Evolutionary conservation across 345 rosid species (phyloP), one percentile per base, ranked within the genome.

Genomic region (Conringia planisiliqua): DNA sequence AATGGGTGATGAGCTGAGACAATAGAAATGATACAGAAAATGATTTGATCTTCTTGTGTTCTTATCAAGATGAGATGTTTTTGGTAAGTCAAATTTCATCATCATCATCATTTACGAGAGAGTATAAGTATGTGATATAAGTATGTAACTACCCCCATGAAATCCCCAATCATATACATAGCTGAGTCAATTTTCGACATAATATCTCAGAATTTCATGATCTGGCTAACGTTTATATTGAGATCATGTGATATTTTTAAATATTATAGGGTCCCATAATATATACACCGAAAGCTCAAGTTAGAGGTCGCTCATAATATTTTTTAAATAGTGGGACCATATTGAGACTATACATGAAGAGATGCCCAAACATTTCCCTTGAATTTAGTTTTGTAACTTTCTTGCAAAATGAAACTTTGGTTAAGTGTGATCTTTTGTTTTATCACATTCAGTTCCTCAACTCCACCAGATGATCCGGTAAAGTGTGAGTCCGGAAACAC

Each of bases 391-490:
- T 55, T 32, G 12, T 42, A 66, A 60, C 17, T 54, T 16, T 43
- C 50, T 36, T 11, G 38, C 61, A 27, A 50, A 62, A 72, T 73
- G 77, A 16, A 12, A 6, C 24, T 64, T 73, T 64, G 71, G 77
- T 7, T 64, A 20, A 73, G 20, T 64, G 27, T 64, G 47, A 30
- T 63, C 3, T 64, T 73, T n/a, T 73, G 47, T 33, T 1, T 64
- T 6, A n/a, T 64, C 64, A 43, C 46, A 30, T 29, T 54, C 12
- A 47, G 4, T 30, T 63, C 27, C 54, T 76, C 84, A 51, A 82
- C 66, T 20, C 89, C 95, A 5, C 91, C 89, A 0, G 86, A 74
- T 22, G 91, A 90, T 38, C 97, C 89, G 7, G 81, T 92, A 39
- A 76, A 78, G 56, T 93, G 98, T 57, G 46, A 67, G 11, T 65